A percentile compares a stretch with the other conserved stretches of the same genome.
Evolutionary conservation across 441 rosid species (phyloP).

Genomic region (Erodium texanum): DNA sequence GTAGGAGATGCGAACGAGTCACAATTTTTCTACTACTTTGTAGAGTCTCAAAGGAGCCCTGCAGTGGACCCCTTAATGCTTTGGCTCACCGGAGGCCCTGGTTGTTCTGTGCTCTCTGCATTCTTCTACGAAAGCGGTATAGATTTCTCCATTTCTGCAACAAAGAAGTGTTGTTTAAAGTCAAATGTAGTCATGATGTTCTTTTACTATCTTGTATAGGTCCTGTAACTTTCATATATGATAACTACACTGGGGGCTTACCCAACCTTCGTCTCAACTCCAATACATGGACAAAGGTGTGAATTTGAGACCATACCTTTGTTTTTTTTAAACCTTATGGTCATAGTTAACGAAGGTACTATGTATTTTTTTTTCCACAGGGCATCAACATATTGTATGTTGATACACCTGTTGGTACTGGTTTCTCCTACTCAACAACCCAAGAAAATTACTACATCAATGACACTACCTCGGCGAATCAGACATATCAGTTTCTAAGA

Average conservation of each 20-base stretch:
- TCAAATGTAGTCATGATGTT: background rate
- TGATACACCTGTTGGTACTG: conserved; percentile 30
- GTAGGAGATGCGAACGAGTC: conserved; percentile 22
- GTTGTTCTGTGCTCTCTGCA: conserved; percentile 30
- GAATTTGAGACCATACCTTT: background rate
- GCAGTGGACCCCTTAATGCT: conserved; percentile 24
- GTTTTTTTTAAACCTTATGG: background rate
- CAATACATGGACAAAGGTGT: conserved; percentile 24
- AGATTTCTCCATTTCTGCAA: background rate
- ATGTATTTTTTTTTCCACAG: conserved; percentile 12
- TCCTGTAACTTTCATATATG: conserved; percentile 20
- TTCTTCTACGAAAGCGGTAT: conserved; percentile 24
- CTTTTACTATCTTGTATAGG: conserved; percentile 15
- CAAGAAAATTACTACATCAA: conserved; percentile 17
- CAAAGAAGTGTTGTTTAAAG: background rate
- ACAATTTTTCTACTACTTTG: conserved; percentile 30
- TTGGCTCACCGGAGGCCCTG: conserved; percentile 36
- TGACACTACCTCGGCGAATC: conserved; percentile 18
- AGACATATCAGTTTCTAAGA: conserved; percentile 21
- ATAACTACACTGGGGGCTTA: conserved; percentile 18
- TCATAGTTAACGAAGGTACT: background rate
- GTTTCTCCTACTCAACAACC: conserved; percentile 36
- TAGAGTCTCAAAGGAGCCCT: conserved; percentile 28
- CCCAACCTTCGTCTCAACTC: conserved; percentile 18
- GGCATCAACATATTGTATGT: conserved; percentile 27